A percentile compares a stretch with the other conserved stretches of the same genome.
These are phyloP conservation scores for Eimeria sp. DNA, from an alignment of 169 alveolate genomes.

Conservation along the genomic window DNA sequence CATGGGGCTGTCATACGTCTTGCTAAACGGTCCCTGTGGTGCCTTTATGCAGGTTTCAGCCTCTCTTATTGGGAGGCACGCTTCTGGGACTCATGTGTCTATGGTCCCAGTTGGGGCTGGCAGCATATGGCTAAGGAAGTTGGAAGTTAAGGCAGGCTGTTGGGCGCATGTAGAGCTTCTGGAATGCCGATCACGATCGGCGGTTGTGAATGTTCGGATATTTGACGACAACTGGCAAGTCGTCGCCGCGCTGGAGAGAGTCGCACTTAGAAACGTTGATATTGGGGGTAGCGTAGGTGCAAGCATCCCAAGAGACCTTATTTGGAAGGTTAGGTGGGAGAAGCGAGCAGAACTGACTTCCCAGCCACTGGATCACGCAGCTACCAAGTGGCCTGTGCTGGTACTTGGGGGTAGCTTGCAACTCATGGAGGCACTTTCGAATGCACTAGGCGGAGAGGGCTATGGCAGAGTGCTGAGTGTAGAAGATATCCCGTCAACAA, in stretches of 20 bases:
- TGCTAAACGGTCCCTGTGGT: not conserved
- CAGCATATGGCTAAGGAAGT: constrained; percentile 74
- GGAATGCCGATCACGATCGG: constrained; percentile 64
- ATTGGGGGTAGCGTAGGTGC: constrained; percentile 82
- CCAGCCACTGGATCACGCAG: constrained; percentile 21
- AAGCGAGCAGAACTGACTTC: constrained; percentile 41
- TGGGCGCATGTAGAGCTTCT: constrained; percentile 82
- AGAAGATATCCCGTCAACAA: constrained; percentile 66
- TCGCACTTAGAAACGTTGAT: constrained; percentile 78
- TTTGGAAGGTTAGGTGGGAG: constrained; percentile 85
- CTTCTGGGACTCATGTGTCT: constrained; percentile 64
- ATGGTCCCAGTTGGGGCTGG: constrained; percentile 89
- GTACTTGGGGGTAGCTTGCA: constrained; percentile 80
- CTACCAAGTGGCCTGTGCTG: constrained; percentile 65
- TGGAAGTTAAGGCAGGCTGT: constrained; percentile 60
- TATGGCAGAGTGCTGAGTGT: constrained; percentile 71
- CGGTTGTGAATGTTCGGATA: constrained; percentile 67
- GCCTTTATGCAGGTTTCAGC: constrained; percentile 85
- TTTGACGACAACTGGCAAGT: constrained; percentile 72
- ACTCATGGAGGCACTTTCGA: constrained; percentile 76
- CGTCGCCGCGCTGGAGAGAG: constrained; percentile 69
- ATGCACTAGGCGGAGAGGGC: constrained; percentile 62
- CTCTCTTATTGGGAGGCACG: constrained; percentile 60
- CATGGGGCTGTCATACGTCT: not conserved
- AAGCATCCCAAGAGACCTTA: constrained; percentile 84